Evolutionary conservation across 805 yeast species (phyloP), one percentile per base, ranked within the genome.

Genomic region (Candida michaelii): DNA sequence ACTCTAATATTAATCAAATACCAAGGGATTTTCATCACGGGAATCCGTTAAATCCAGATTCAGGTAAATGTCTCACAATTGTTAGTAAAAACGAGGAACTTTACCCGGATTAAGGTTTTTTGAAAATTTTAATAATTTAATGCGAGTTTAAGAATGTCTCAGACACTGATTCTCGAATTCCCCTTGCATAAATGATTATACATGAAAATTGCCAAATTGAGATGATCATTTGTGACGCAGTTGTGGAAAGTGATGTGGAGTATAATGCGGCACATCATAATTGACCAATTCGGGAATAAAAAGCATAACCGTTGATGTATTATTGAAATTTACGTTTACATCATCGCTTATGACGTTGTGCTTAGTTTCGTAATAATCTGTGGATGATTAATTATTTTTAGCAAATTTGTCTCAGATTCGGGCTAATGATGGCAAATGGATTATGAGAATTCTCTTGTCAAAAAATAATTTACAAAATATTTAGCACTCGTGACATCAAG

Each of bases 141-240:
- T 25, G n/a, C 11, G 6, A 12, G 5, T 9, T 11, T 11, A 25
- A 25, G 13, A 25, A 27, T 27, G 30, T 27, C 30, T 27, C 30
- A 31, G 35, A 31, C 35, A 31, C 35, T 31, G 14, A n/a, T 31
- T 31, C 18, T 24, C 29, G 37, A 34, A 24, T 29, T 27, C 27
- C 37, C 37, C 37, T 34, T 34, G 29, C 37, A 34, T 21, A 8
- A 14, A 9, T 14, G 29, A 14, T 14, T 4, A 3, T 34, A 14
- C 37, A 13, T 19, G n/a, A 21, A 10, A 34, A 34, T 34, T 23
- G 4, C 37, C 29, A 10, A 21, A 23, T 34, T 34, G 27, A 12
- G 8, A 25, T n/a, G 11, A 6, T 18, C 27, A 14, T 8, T 13
- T 34, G 24, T 34, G 36, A 21, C 36, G 36, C 36, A 33, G 37